A percentile compares a stretch with the other conserved stretches of the same genome.
Conservation (phyloP, 805 yeast genomes). For the Candida berthetii region DNA sequence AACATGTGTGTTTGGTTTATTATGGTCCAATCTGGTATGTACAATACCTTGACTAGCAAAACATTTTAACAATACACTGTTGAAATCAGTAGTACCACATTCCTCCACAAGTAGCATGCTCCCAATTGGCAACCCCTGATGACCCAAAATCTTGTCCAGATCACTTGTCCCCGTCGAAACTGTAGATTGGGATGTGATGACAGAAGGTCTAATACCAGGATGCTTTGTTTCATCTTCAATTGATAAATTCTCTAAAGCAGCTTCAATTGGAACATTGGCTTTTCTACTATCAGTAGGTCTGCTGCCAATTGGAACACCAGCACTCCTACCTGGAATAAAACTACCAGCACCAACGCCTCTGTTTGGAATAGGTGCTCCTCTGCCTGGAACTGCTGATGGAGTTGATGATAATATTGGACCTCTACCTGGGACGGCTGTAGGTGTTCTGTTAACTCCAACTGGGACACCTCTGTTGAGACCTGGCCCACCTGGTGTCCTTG, state of each 20-base stretch:
- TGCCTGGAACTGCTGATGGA: conserved; percentile 4
- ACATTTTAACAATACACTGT: conserved; percentile 59
- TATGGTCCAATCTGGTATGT: conserved; percentile 47
- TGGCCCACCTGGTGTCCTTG: conserved; percentile 12
- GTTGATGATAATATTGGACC: conserved; percentile 1
- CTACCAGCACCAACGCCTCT: not conserved
- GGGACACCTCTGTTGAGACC: conserved; percentile 7
- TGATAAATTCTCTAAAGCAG: not conserved
- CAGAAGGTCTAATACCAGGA: conserved; percentile 71
- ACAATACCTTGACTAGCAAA: conserved; percentile 74
- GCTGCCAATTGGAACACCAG: not conserved
- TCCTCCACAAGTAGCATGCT: conserved; percentile 69
- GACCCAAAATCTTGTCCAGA: conserved; percentile 67
- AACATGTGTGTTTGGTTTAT: conserved; percentile 44
- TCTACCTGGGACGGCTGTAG: conserved; percentile 12
- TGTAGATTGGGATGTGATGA: conserved; percentile 63
- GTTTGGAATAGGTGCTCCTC: conserved; percentile 9
- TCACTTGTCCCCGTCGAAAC: conserved; percentile 78
- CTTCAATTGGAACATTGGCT: too few relatives aligned
- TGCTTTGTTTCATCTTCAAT: conserved; percentile 14
- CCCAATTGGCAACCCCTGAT: conserved; percentile 85
- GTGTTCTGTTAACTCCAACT: conserved; percentile 7
- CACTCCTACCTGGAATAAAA: too few relatives aligned
- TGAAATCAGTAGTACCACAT: conserved; percentile 82
- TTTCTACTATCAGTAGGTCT: not conserved